Evolutionary conservation across 768 basidiomycete species (phyloP).

Genomic region (Mycena haematopus): DNA sequence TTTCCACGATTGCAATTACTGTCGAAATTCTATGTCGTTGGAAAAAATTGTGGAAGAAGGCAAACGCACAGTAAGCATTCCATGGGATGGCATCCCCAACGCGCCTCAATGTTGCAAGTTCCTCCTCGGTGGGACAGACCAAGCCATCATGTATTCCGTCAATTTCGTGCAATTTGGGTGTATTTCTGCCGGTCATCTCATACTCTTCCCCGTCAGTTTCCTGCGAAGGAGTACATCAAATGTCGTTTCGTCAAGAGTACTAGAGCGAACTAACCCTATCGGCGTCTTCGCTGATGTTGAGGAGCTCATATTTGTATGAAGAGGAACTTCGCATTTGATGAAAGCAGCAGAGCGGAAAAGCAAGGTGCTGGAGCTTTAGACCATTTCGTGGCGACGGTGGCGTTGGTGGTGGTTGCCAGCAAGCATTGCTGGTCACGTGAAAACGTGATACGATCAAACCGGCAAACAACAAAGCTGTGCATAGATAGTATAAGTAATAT

Average conservation of each 20-base stretch:
- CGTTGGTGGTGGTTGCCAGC: no score
- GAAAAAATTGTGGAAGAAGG: neutral
- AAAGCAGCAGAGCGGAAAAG: neutral
- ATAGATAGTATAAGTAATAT: no score
- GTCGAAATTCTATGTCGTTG: neutral
- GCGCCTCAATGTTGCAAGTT: constrained; percentile 61
- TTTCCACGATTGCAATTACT: constrained; percentile 74
- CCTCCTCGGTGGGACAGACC: constrained; percentile 72
- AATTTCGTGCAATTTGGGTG: constrained; percentile 3
- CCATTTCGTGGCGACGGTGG: no score
- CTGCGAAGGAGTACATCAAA: neutral
- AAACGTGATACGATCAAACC: no score
- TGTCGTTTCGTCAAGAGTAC: neutral
- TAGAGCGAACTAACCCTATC: neutral
- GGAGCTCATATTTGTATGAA: constrained; percentile 20
- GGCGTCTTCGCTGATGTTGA: constrained; percentile 7
- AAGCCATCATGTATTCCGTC: constrained; percentile 56
- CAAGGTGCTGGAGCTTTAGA: no score
- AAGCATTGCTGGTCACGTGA: no score
- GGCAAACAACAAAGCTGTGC: no score
- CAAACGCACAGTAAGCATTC: constrained; percentile 55
- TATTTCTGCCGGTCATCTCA: constrained; percentile 5
- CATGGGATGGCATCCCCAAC: constrained; percentile 67
- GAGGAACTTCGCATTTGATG: constrained; percentile 5
- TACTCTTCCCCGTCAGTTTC: constrained; percentile 10